These are phyloP conservation scores for Candida saitoana DNA, from an alignment of 805 yeast species.

Conservation along the genomic window DNA sequence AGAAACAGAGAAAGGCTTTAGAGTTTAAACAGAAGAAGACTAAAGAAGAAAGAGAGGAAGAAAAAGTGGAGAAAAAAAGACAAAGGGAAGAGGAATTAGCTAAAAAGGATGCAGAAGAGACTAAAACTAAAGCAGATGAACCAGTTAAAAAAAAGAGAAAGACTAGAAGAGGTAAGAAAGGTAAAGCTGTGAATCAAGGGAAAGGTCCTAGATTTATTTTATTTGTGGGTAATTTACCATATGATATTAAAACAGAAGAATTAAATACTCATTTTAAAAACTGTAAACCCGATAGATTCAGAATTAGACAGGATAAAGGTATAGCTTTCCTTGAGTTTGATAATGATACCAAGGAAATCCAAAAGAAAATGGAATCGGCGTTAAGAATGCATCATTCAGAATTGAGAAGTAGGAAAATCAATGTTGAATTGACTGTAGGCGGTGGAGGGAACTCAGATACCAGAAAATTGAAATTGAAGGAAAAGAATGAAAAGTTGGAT, in stretches of 20 bases:
- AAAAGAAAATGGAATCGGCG: conserved; percentile 78
- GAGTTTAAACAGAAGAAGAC: conserved; percentile 46
- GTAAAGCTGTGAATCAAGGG: conserved; percentile 48
- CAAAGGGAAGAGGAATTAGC: conserved; percentile 24
- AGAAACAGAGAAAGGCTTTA: conserved; percentile 61
- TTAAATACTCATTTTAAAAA: conserved; percentile 69
- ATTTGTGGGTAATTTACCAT: conserved; percentile 90
- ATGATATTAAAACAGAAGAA: conserved; percentile 58
- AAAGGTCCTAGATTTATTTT: conserved; percentile 68
- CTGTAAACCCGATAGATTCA: conserved; percentile 66
- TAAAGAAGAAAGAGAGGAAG: conserved; percentile 37
- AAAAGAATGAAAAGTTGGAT: conserved; percentile 71
- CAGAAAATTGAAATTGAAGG: conserved; percentile 63
- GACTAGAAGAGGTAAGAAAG: conserved; percentile 75
- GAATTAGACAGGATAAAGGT: conserved; percentile 82
- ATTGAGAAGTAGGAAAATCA: conserved; percentile 71
- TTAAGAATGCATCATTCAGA: conserved; percentile 76
- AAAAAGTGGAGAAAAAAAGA: conserved; percentile 28
- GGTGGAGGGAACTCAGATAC: conserved; percentile 89
- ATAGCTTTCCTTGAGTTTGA: conserved; percentile 88
- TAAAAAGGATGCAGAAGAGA: conserved; percentile 12
- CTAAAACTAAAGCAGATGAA: conserved; percentile 16
- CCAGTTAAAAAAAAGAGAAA: conserved; percentile 60
- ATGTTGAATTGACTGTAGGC: conserved; percentile 95
- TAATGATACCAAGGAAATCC: conserved; percentile 55